Evolutionary conservation across 306 rosid genomes (phyloP), one percentile per base, ranked within the genome.

Genomic region (Crataegus laevigata): DNA sequence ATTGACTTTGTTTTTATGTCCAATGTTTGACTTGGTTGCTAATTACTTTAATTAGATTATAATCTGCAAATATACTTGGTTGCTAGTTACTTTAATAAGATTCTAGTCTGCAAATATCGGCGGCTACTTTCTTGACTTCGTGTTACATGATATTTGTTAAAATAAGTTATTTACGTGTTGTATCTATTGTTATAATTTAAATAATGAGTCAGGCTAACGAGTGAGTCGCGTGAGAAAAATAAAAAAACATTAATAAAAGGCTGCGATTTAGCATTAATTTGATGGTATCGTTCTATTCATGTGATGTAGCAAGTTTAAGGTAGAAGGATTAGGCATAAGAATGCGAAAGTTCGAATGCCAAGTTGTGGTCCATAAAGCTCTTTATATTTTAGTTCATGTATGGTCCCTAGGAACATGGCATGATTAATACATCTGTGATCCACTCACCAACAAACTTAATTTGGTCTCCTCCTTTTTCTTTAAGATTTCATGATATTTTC

Each of bases 81-180:
- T 40, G 43, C 43, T 40, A 9, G 2, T 40, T 40, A 40, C 43
- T 40, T 50, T 0, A 50, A 15, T 1, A 17, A 50, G 21, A 1
- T 15, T 15, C 0, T 50, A 50, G 8, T 50, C 0, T 50, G 8
- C 21, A 50, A 47, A 50, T 50, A 50, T 50, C 54, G 3, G 6
- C 21, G 5, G 21, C 21, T 15, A 50, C 8, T 50, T 50, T 8
- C 3, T 15, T 5, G 21, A 50, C 3, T 50, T 50, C 1, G 5
- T 50, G 54, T 0, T 50, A 5, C 18, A 5, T 5, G 21, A 50
- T 17, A 14, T 47, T 47, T 4, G 52, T 47, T 47, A 50, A 50
- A 17, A 0, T 17, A 0, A 50, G 0, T 50, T 0, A 1, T 4
- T 2, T 15, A 2, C 8, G 1, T 2, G 2, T 50, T 50, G 18